Percentiles rank a stretch among this genome's conserved stretches.
These are phyloP conservation scores for Xylaria sp. DNA, from an alignment of 2,329 filamentous ascomycete species.

Conservation along the genomic window DNA sequence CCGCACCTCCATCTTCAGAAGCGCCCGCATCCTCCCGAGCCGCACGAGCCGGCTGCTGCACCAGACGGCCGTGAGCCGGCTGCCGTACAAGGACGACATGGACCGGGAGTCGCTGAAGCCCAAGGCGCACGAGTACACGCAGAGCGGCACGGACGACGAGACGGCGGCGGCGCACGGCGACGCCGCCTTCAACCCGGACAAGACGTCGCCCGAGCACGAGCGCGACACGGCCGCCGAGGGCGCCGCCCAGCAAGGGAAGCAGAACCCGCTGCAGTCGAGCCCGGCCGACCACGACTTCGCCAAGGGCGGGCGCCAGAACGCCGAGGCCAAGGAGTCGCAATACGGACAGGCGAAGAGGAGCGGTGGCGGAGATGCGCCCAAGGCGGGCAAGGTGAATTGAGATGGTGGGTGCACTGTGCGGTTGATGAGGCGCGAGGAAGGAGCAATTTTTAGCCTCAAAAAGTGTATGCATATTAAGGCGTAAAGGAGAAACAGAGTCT, in stretches of 20 bases:
- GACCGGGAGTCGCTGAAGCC: slow-evolving; percentile 74
- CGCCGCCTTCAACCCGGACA: slow-evolving; percentile 75
- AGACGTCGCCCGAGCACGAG: slow-evolving; percentile 74
- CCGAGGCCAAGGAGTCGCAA: slow-evolving; percentile 48
- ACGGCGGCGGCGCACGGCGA: slow-evolving; percentile 65
- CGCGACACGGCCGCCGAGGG: slow-evolving; percentile 52
- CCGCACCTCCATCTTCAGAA: slow-evolving; percentile 27
- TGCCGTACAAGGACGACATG: slow-evolving; percentile 62
- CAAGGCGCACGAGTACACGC: slow-evolving; percentile 72
- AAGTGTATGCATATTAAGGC: too few relatives aligned
- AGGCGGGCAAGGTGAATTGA: slow-evolving; percentile 49
- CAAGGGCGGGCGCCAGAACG: slow-evolving; percentile 39
- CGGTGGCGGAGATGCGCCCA: slow-evolving; percentile 41
- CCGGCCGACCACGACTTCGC: slow-evolving; percentile 59
- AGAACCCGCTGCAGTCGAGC: slow-evolving; percentile 55
- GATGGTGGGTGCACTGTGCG: slow-evolving; percentile 45
- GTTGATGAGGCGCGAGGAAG: not conserved
- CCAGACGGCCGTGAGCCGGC: slow-evolving; percentile 42
- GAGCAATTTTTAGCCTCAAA: not conserved
- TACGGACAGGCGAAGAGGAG: slow-evolving; percentile 51
- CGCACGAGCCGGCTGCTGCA: slow-evolving; percentile 48
- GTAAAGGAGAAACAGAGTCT: not conserved
- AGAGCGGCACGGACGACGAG: slow-evolving; percentile 73
- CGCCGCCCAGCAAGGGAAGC: slow-evolving; percentile 49
- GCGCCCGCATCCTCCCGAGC: slow-evolving; percentile 22